A percentile compares a stretch with the other conserved stretches of the same genome.
Evolutionary conservation across 2,329 filamentous ascomycete genomes (phyloP).

Genomic region (Dendrostoma leiphaemia): DNA sequence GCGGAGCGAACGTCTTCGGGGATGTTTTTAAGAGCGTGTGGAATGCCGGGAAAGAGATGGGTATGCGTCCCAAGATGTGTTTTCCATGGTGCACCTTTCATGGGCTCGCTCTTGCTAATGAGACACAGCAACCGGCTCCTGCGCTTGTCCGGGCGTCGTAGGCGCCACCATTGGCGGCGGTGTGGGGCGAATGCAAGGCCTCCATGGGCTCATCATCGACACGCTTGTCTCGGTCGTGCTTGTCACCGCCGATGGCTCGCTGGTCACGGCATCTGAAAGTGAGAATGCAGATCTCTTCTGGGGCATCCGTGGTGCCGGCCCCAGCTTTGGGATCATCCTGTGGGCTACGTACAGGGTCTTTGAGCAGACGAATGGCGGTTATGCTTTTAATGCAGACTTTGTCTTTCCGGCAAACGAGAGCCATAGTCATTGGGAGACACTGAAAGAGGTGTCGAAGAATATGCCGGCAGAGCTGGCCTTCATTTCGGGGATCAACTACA

Average conservation of each 20-base stretch:
- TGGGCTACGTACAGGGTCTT: neutral
- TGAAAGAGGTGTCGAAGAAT: no score
- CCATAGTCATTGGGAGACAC: slow-evolving; percentile 24
- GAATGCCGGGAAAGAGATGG: slow-evolving; percentile 51
- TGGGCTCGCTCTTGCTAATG: neutral
- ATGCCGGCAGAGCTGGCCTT: slow-evolving; percentile 29
- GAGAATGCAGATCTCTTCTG: slow-evolving; percentile 43
- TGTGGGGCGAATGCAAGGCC: slow-evolving; percentile 53
- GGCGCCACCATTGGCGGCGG: slow-evolving; percentile 58
- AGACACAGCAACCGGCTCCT: slow-evolving; percentile 50
- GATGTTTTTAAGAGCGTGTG: slow-evolving; percentile 52
- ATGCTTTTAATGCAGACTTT: no score
- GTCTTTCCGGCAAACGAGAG: no score
- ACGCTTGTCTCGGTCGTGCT: slow-evolving; percentile 37
- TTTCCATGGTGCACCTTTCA: no score
- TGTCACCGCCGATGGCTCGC: slow-evolving; percentile 35
- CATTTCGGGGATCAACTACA: slow-evolving; percentile 26
- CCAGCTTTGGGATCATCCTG: slow-evolving; percentile 43
- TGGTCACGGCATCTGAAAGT: slow-evolving; percentile 36
- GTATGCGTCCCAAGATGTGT: no score
- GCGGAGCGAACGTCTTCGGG: slow-evolving; percentile 51
- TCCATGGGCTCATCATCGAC: slow-evolving; percentile 49
- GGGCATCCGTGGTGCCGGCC: slow-evolving; percentile 39
- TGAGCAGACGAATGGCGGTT: neutral
- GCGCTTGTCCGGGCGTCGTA: slow-evolving; percentile 61